Percentiles rank a stretch among this genome's conserved stretches.
Conservation (phyloP, 257 asterid genomes). For the Solanum phureja region DNA sequence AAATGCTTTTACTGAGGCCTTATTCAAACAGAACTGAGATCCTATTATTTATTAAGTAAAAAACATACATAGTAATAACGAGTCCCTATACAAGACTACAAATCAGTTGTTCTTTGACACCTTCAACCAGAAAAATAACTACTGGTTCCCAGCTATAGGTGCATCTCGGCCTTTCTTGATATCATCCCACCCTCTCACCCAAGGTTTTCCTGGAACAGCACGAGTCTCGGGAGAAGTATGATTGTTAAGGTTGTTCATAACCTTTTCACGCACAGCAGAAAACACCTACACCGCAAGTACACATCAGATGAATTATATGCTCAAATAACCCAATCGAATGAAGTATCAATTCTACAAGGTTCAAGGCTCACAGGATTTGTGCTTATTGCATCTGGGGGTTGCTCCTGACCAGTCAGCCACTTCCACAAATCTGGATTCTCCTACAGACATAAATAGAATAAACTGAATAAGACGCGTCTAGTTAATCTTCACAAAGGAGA, state of each 20-base stretch:
- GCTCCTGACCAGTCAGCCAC: constrained; percentile 86
- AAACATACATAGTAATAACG: not conserved
- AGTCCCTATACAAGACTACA: not conserved
- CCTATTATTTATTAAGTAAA: not conserved
- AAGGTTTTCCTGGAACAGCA: constrained; percentile 59
- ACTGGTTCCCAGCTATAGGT: constrained; percentile 75
- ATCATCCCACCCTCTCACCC: constrained; percentile 99
- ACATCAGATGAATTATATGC: not conserved
- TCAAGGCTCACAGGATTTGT: constrained; percentile 55
- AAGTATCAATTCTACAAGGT: not conserved
- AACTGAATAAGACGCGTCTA: not conserved
- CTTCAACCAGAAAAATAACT: not conserved
- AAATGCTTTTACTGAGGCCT: not conserved
- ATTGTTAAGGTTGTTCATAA: constrained; percentile 50
- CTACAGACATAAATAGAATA: constrained; percentile 26
- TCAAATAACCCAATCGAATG: not conserved
- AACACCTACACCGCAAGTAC: constrained; percentile 41
- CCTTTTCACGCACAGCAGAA: constrained; percentile 47
- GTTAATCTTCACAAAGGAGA: not conserved
- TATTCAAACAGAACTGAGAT: not conserved
- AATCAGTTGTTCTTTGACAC: not conserved
- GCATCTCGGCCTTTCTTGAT: constrained; percentile 66
- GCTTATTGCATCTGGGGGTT: constrained; percentile 64
- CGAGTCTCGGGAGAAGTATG: constrained; percentile 79
- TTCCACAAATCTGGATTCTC: constrained; percentile 96